These are phyloP conservation scores for Nemania bipapillata DNA, from an alignment of 2,329 filamentous ascomycete genomes.

Conservation along the genomic window DNA sequence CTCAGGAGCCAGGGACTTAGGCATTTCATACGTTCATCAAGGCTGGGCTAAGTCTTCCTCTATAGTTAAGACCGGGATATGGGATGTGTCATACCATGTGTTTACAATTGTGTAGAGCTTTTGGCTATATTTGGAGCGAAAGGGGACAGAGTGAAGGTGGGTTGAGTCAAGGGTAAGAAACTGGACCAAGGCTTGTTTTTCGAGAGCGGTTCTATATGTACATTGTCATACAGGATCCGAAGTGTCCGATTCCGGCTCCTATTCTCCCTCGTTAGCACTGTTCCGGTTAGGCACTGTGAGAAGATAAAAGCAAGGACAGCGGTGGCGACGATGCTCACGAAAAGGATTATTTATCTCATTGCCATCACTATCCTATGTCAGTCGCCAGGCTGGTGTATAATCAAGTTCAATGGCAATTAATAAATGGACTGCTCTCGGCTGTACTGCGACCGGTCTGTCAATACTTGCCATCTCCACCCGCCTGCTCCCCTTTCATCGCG, in stretches of 20 bases:
- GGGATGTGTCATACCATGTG: too few relatives aligned
- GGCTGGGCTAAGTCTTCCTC: too few relatives aligned
- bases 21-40: too few relatives aligned
- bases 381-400: neutral
- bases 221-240: neutral
- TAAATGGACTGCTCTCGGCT: conserved; percentile 16
- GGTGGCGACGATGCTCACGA: neutral
- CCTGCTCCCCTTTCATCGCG: conserved; percentile 18
- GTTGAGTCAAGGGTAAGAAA: too few relatives aligned
- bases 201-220: neutral
- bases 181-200: neutral
- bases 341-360: neutral
- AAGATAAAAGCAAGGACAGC: too few relatives aligned
- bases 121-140: too few relatives aligned
- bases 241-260: neutral
- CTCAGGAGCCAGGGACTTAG: too few relatives aligned
- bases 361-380: neutral
- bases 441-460: conserved; percentile 6
- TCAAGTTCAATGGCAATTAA: conserved; percentile 12
- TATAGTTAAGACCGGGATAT: too few relatives aligned
- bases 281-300: neutral
- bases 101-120: too few relatives aligned
- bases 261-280: neutral
- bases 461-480: conserved; percentile 15
- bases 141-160: too few relatives aligned